Conservation (phyloP, 768 basidiomycete species). For the Suillus placidus region DNA sequence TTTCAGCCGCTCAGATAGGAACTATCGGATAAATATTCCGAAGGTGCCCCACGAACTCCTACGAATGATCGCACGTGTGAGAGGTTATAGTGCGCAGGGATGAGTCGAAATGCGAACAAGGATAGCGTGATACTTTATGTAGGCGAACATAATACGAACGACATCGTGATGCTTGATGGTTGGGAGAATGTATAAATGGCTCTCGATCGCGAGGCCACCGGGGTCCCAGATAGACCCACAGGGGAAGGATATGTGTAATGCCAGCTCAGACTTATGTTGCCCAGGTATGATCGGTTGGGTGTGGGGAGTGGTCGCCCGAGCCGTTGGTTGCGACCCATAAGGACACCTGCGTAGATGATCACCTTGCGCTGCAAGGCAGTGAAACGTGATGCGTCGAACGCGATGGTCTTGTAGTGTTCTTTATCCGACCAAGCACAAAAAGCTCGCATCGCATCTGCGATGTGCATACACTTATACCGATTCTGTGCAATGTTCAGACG, state of each 20-base stretch:
- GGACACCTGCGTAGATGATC: background rate
- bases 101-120: background rate
- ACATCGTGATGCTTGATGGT: background rate
- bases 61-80: background rate
- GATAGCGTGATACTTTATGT: background rate
- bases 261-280: background rate
- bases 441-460: background rate
- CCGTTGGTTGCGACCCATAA: background rate
- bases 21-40: background rate
- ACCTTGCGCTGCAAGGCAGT: background rate
- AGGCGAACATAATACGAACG: background rate
- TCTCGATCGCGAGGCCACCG: background rate
- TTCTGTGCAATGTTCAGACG: background rate
- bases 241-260: background rate
- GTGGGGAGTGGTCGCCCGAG: background rate
- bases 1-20: background rate
- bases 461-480: background rate
- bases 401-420: background rate
- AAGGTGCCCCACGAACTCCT: background rate
- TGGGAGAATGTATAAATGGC: background rate
- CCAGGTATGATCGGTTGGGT: background rate
- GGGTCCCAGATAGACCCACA: background rate
- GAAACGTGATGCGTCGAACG: background rate
- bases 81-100: background rate
- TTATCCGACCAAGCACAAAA: background rate